A percentile compares a stretch with the other conserved stretches of the same genome.
Evolutionary conservation across 768 basidiomycete genomes (phyloP).

Genomic region (Scleroderma citrinum): DNA sequence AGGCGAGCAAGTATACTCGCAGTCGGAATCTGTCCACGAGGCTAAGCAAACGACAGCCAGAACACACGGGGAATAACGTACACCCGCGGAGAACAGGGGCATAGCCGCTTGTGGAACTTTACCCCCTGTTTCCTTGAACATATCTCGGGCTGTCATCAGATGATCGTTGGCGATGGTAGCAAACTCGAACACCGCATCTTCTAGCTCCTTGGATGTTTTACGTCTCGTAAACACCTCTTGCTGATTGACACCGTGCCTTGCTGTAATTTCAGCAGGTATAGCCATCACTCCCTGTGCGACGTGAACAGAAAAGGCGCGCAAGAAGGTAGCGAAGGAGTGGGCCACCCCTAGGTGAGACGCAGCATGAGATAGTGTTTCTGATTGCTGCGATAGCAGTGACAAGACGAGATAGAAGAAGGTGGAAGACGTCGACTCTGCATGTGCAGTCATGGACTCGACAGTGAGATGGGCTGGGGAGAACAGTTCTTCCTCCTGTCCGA

Average conservation of each 20-base stretch:
- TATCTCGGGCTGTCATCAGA: conserved; percentile 63
- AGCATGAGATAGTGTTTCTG: conserved; percentile 60
- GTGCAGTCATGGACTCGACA: conserved; percentile 57
- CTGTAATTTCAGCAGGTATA: conserved; percentile 78
- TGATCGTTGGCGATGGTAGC: conserved; percentile 80
- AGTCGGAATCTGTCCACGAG: conserved; percentile 53
- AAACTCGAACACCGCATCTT: conserved; percentile 79
- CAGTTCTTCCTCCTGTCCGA: conserved; percentile 57
- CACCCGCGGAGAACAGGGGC: conserved; percentile 69
- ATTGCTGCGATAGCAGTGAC: conserved; percentile 54
- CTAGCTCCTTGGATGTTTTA: conserved; percentile 48
- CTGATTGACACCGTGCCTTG: conserved; percentile 69
- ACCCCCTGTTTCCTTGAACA: conserved; percentile 51
- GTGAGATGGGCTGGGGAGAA: conserved; percentile 61
- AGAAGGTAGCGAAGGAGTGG: conserved; percentile 61
- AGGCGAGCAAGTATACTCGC: conserved; percentile 56
- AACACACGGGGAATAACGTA: conserved; percentile 34
- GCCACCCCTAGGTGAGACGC: conserved; percentile 79
- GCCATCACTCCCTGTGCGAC: conserved; percentile 63
- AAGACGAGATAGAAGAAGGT: conserved; percentile 73
- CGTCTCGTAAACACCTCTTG: conserved; percentile 71
- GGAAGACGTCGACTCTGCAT: conserved; percentile 77
- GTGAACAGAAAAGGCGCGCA: conserved; percentile 76
- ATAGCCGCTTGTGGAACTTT: conserved; percentile 53
- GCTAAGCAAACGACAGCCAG: conserved; percentile 2